These are phyloP conservation scores for Purshia tridentata DNA, from an alignment of 306 rosid genomes.

Conservation along the genomic window DNA sequence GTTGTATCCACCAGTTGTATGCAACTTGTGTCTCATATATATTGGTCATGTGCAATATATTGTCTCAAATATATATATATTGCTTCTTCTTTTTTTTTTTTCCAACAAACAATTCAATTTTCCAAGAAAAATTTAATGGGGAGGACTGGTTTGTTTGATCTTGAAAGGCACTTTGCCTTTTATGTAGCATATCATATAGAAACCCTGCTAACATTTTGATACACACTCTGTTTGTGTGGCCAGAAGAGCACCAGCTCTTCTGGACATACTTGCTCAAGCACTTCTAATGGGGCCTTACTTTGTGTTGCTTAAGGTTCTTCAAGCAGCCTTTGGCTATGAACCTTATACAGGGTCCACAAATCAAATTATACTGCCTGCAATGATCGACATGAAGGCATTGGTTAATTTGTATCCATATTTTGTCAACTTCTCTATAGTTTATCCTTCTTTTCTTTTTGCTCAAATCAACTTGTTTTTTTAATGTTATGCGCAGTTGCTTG, in stretches of 20 bases:
- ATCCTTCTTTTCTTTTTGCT: not conserved
- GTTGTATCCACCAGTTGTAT: too few relatives aligned
- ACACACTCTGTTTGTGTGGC: conserved; percentile 74
- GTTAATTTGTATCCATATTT: too few relatives aligned
- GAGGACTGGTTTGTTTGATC: conserved; percentile 45
- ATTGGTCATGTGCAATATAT: too few relatives aligned
- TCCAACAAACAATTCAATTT: conserved; percentile 6
- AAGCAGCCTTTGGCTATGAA: conserved; percentile 55
- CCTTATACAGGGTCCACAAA: conserved; percentile 65
- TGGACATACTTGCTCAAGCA: conserved; percentile 64
- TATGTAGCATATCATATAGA: conserved; percentile 76
- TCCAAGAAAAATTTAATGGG: conserved; percentile 33
- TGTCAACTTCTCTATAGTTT: too few relatives aligned
- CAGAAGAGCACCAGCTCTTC: conserved; percentile 85
- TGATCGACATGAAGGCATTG: not conserved
- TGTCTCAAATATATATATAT: too few relatives aligned
- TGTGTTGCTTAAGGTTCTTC: conserved; percentile 69
- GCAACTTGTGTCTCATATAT: too few relatives aligned
- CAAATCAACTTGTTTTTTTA: not conserved
- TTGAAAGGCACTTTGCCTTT: conserved; percentile 80
- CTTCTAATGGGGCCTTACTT: conserved; percentile 85
- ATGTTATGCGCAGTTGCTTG: not conserved
- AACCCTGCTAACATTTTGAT: conserved; percentile 54
- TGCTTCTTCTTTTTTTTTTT: too few relatives aligned
- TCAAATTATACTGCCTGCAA: too few relatives aligned